Evolutionary conservation across 1,284 basidiomycete species (phyloP), one percentile per base, ranked within the genome.

Genomic region (Trichosporon inkin): DNA sequence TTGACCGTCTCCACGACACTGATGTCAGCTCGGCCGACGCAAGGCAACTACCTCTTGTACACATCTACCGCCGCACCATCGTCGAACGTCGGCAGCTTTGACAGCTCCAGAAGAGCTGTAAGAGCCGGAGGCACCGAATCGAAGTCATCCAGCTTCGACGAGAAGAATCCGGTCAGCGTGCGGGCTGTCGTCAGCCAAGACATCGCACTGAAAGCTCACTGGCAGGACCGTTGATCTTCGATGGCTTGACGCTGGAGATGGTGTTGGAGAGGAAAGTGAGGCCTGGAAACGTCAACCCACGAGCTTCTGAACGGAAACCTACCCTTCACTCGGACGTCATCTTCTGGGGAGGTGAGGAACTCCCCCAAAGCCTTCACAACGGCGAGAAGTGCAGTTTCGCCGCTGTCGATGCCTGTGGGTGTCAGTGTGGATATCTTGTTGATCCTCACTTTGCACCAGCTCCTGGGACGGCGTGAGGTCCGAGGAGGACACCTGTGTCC

Each of bases 291-390:
- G 55, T 62, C 13, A 62, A 55, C 44, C 38, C 4, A 19, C 5
- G 24, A 32, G 10, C 11, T 0, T 8, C 11, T 19, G 6, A 24
- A 11, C n/a, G 13, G 3, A 24, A 63, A 55, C 78, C 62, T 40
- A 87, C 94, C 95, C 81, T 92, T 91, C 6, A 85, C 84, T 39
- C 94, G 83, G 14, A 87, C 76, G 2, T 83, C 81, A 66, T 89
- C 90, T 57, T 94, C 89, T 66, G 93, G 89, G 1, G 89, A 86
- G 0, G 89, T 94, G 28, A 99, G 82, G 70, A 88, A 92, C 67
- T 90, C 87, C 35, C 90, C 91, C 0, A 96, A 82, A 19, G 86
- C 85, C 70, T 90, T 90, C 14, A 98, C 91, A n/a, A 98, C 79
- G 60, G 87, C 83, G 2, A 96, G 81, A 6, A 97, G 80, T n/a